These are phyloP conservation scores for Mycena pura DNA, from an alignment of 768 basidiomycete species.

Conservation along the genomic window DNA sequence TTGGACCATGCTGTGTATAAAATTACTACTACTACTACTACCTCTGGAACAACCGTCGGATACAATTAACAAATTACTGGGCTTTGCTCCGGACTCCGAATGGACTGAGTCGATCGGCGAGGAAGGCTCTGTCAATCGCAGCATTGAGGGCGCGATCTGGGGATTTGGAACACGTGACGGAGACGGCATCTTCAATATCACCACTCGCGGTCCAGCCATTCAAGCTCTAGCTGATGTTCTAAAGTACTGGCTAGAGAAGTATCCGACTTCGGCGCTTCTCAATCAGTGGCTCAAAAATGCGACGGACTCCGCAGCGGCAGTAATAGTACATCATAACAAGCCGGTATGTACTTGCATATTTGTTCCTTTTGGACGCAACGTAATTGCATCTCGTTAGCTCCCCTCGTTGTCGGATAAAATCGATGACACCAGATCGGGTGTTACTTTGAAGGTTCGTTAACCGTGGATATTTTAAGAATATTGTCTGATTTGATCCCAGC, in stretches of 20 bases:
- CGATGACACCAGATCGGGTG: no score
- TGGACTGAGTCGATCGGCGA: neutral
- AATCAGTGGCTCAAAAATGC: neutral
- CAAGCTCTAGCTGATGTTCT: conserved; percentile 7
- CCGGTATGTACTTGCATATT: no score
- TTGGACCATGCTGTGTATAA: conserved; percentile 4
- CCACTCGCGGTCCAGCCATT: neutral
- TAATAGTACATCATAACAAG: neutral
- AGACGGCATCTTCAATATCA: neutral
- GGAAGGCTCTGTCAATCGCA: neutral
- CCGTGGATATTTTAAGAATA: no score
- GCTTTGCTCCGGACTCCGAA: neutral
- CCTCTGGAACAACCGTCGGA: neutral
- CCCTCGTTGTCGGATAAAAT: no score
- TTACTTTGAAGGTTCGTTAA: no score
- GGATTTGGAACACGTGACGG: neutral
- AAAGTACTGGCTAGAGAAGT: neutral
- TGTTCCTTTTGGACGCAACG: no score
- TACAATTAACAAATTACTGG: neutral
- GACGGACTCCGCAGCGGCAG: neutral
- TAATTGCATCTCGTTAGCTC: no score
- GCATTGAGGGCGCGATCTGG: neutral
- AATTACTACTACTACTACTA: neutral
- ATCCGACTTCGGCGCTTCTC: neutral
- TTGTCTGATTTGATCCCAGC: neutral